These are phyloP conservation scores for Pseudomassariella vexata DNA, from an alignment of 2,329 filamentous ascomycete genomes.

Conservation along the genomic window DNA sequence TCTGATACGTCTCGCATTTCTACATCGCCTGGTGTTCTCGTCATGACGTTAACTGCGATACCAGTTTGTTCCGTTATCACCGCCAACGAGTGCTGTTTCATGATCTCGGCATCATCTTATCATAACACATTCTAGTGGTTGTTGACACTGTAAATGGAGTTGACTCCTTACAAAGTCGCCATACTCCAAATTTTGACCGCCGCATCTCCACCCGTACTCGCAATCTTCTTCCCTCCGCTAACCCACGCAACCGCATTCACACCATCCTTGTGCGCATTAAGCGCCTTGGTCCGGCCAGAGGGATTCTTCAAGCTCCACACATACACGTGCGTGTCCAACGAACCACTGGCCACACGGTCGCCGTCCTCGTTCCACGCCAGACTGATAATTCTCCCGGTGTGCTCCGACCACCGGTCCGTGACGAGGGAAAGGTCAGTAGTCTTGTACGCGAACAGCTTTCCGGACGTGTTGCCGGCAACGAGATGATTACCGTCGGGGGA, in stretches of 20 bases:
- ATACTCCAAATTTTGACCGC: conserved; percentile 85
- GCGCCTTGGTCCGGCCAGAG: conserved; percentile 74
- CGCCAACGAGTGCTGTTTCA: no score
- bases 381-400: conserved; percentile 51
- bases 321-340: conserved; percentile 85
- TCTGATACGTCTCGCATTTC: no score
- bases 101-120: no score
- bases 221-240: conserved; percentile 57
- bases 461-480: conserved; percentile 75
- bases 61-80: no score
- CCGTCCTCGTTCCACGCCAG: conserved; percentile 73
- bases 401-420: conserved; percentile 66
- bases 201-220: conserved; percentile 80
- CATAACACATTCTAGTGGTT: no score
- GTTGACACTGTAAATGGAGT: no score
- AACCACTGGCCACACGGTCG: conserved; percentile 76
- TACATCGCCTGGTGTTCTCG: no score
- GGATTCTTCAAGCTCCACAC: conserved; percentile 86
- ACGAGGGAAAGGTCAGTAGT: conserved; percentile 56
- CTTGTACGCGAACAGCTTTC: conserved; percentile 82
- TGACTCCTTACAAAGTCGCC: conserved; percentile 41
- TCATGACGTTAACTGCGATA: no score
- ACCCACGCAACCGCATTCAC: conserved; percentile 85
- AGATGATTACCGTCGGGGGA: conserved; percentile 71
- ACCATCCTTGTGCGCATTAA: conserved; percentile 93